Conservation (phyloP, 2,329 filamentous ascomycete genomes). For the Ceratocystiopsis sp. region DNA sequence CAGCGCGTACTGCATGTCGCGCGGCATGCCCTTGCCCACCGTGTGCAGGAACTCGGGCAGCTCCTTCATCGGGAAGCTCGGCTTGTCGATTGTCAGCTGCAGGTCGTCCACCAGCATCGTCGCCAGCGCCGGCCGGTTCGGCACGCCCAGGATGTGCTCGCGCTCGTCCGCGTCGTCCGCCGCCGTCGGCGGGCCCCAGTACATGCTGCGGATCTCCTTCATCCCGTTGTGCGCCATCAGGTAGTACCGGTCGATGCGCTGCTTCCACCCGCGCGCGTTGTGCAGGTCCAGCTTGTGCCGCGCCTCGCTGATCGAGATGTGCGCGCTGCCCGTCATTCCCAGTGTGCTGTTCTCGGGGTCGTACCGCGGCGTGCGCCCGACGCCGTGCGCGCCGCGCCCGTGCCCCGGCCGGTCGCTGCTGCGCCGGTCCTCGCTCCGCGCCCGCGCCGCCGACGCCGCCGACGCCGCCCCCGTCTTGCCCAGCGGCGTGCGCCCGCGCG, state of each 20-base stretch:
- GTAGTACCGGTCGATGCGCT: constrained; percentile 65
- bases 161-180: constrained; percentile 68
- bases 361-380: constrained; percentile 43
- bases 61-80: constrained; percentile 70
- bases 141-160: constrained; percentile 74
- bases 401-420: constrained; percentile 9
- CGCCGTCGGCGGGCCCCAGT: constrained; percentile 67
- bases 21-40: constrained; percentile 93
- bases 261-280: constrained; percentile 85
- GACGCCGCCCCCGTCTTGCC: too few species aligned
- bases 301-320: constrained; percentile 61
- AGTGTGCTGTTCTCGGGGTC: constrained; percentile 58
- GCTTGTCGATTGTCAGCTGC: constrained; percentile 75
- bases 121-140: constrained; percentile 71
- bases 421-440: constrained; percentile 33
- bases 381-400: constrained; percentile 10
- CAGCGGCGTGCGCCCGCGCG: constrained; percentile 14
- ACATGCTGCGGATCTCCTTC: constrained; percentile 59
- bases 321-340: constrained; percentile 53
- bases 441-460: neutral
- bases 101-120: constrained; percentile 67
- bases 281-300: constrained; percentile 57
- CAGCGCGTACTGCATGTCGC: constrained; percentile 77
- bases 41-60: constrained; percentile 71
- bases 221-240: constrained; percentile 54